A percentile compares a stretch with the other conserved stretches of the same genome.
phyloP scores from a whole-genome alignment of 805 yeast genomes.

The Teunomyces tritomae region DNA sequence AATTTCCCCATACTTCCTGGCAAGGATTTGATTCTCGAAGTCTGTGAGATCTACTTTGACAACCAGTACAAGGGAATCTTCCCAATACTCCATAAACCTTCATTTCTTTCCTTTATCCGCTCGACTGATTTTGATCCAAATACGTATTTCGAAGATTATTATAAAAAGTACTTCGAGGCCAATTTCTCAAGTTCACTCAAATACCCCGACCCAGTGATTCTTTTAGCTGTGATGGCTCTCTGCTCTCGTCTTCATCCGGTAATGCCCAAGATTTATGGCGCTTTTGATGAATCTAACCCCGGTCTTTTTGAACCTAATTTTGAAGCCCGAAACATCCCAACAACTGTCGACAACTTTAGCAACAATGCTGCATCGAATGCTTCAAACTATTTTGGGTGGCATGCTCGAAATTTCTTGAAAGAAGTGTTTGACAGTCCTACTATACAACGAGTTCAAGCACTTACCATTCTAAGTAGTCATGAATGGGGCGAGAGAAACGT shows the following conservation, averaged over 20 bases:
- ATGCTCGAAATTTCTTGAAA: conserved; percentile 28
- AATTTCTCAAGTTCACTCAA: conserved; percentile 11
- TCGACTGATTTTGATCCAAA: conserved; percentile 18
- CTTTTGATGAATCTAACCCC: conserved; percentile 27
- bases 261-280: conserved; percentile 29
- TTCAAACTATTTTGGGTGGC: conserved; percentile 39
- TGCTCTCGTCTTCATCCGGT: conserved; percentile 34
- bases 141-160: conserved; percentile 16
- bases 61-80: conserved; percentile 26
- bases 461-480: conserved; percentile 35
- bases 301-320: conserved; percentile 22
- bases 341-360: not conserved
- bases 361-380: conserved; percentile 25
- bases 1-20: conserved; percentile 10
- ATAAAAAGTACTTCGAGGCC: conserved; percentile 12
- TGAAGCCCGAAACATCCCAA: not conserved
- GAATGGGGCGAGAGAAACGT: conserved; percentile 42
- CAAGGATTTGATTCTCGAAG: conserved; percentile 16
- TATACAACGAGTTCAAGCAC: conserved; percentile 36
- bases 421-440: conserved; percentile 38
- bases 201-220: conserved; percentile 27
- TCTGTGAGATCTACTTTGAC: conserved; percentile 21
- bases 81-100: conserved; percentile 23
- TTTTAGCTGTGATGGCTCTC: conserved; percentile 34
- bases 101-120: conserved; percentile 17